These are phyloP conservation scores for Saccharomycopsis schoenii DNA, from an alignment of 805 yeast genomes.

Conservation along the genomic window DNA sequence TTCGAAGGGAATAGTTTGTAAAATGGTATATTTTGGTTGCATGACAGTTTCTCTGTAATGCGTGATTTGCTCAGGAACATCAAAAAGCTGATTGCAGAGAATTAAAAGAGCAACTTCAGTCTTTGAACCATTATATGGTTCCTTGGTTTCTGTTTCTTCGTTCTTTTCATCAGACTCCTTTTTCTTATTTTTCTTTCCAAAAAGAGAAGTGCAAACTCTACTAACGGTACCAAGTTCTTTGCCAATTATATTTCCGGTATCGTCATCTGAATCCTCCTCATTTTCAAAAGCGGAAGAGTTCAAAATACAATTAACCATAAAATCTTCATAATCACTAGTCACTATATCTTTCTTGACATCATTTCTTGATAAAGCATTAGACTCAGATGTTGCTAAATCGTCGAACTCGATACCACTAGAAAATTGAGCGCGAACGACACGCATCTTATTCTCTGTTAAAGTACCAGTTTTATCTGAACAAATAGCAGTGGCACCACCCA, in stretches of 20 bases:
- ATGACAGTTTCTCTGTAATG: slow-evolving; percentile 35
- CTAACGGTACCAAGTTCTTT: slow-evolving; percentile 3
- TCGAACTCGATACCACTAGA: slow-evolving; percentile 53
- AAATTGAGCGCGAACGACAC: slow-evolving; percentile 68
- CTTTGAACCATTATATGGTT: slow-evolving; percentile 79
- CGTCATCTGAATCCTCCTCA: slow-evolving; percentile 23
- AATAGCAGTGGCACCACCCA: slow-evolving; percentile 97
- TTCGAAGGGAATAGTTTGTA: slow-evolving; percentile 80
- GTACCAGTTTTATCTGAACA: slow-evolving; percentile 99
- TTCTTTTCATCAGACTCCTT: background rate
- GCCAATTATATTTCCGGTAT: slow-evolving; percentile 10
- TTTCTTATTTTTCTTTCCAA: slow-evolving; percentile 17
- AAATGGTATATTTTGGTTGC: background rate
- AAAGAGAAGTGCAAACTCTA: background rate
- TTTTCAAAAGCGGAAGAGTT: slow-evolving; percentile 91
- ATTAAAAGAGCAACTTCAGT: slow-evolving; percentile 85
- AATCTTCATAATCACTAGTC: slow-evolving; percentile 14
- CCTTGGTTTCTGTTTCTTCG: slow-evolving; percentile 26
- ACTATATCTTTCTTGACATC: slow-evolving; percentile 17
- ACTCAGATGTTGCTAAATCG: slow-evolving; percentile 17
- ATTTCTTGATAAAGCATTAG: slow-evolving; percentile 13
- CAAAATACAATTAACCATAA: slow-evolving; percentile 52
- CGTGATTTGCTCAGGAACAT: slow-evolving; percentile 25
- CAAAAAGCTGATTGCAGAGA: slow-evolving; percentile 51
- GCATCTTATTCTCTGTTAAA: slow-evolving; percentile 87